Conservation (phyloP, 257 asterid species). For the Solanum chiquidenum region DNA sequence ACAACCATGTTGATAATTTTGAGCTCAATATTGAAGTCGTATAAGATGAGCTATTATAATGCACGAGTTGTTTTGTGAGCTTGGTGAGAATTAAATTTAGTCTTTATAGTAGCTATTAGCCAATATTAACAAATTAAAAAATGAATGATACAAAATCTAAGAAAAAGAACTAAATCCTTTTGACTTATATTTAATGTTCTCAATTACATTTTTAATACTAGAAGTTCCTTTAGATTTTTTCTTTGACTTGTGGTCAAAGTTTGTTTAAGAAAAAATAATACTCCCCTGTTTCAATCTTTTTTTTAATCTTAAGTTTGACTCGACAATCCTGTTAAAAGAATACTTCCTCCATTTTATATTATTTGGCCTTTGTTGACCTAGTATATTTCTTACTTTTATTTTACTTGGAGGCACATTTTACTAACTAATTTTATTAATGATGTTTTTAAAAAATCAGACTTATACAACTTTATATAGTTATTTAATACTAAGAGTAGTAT, state of each 20-base stretch:
- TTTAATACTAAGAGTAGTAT: neutral
- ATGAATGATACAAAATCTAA: neutral
- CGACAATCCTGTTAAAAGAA: too few relatives aligned
- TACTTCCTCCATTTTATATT: too few relatives aligned
- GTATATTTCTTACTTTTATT: too few relatives aligned
- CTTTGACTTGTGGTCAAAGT: neutral
- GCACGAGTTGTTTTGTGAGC: neutral
- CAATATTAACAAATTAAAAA: neutral
- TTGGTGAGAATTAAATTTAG: neutral
- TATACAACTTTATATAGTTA: too few relatives aligned
- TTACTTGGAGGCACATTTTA: too few relatives aligned
- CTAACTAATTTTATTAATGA: neutral
- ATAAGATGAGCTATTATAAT: neutral
- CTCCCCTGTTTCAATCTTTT: neutral
- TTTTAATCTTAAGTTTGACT: neutral
- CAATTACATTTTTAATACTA: neutral
- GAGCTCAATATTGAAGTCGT: neutral
- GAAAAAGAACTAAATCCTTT: neutral
- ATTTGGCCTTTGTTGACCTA: neutral
- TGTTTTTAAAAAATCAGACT: too few relatives aligned
- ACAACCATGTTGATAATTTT: too few relatives aligned
- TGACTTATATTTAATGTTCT: neutral
- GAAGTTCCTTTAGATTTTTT: neutral
- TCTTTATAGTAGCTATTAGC: too few relatives aligned
- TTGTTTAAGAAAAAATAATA: neutral